Conservation (phyloP, 495 filamentous ascomycete genomes). For the Penicillium paxilli region DNA sequence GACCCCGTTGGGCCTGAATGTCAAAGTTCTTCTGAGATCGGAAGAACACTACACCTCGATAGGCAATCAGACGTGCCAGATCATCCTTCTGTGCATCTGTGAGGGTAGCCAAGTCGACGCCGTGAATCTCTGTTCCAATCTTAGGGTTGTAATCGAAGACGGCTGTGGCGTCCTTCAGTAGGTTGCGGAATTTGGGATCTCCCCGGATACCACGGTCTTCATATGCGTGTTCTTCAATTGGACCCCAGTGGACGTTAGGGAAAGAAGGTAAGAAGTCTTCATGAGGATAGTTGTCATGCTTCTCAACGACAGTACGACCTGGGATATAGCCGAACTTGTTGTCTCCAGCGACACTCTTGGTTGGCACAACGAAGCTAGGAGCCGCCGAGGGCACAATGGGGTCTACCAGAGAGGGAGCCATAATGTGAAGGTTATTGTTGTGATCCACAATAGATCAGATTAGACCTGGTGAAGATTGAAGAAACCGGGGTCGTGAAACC, state of each 20-base stretch:
- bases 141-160: constrained; percentile 66
- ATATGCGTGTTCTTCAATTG: constrained; percentile 51
- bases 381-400: constrained; percentile 14
- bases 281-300: constrained; percentile 53
- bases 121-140: constrained; percentile 72
- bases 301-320: constrained; percentile 44
- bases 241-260: constrained; percentile 55
- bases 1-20: constrained; percentile 64
- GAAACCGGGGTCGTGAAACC: background rate
- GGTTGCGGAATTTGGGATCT: constrained; percentile 53
- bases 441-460: background rate
- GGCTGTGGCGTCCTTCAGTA: constrained; percentile 50
- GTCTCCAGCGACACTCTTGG: constrained; percentile 16
- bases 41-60: constrained; percentile 74
- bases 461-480: background rate
- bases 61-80: constrained; percentile 68
- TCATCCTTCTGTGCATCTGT: constrained; percentile 73
- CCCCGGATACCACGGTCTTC: constrained; percentile 55
- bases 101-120: constrained; percentile 66
- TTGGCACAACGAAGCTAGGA: constrained; percentile 11
- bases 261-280: constrained; percentile 58
- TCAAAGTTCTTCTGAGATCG: constrained; percentile 65
- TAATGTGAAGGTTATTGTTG: constrained; percentile 7
- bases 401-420: constrained; percentile 40
- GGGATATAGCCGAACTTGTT: constrained; percentile 48